A percentile compares a stretch with the other conserved stretches of the same genome.
Evolutionary conservation across 2,329 filamentous ascomycete species (phyloP).

Genomic region (Venturia asperata): DNA sequence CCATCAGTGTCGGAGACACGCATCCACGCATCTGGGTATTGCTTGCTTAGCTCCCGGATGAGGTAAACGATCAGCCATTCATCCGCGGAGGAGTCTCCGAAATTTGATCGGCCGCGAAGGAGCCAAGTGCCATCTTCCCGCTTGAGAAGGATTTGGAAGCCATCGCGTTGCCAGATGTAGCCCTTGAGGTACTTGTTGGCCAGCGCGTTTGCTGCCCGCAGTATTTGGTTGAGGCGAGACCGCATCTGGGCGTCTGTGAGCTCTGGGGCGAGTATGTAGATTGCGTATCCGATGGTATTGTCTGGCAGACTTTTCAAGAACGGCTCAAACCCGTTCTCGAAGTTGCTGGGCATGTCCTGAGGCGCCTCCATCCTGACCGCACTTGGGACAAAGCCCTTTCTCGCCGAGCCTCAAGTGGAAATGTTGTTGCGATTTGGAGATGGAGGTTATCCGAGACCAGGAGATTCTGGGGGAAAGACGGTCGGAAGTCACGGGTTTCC

Average conservation of each 20-base stretch:
- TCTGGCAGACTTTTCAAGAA: constrained; percentile 67
- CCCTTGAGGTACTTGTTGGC: constrained; percentile 60
- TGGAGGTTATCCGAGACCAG: too few relatives aligned
- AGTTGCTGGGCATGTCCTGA: constrained; percentile 56
- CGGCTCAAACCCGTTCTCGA: constrained; percentile 57
- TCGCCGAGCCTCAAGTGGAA: too few relatives aligned
- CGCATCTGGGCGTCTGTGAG: constrained; percentile 51
- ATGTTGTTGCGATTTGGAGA: too few relatives aligned
- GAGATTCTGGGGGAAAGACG: too few relatives aligned
- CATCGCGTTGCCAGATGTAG: constrained; percentile 93
- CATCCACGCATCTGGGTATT: constrained; percentile 69
- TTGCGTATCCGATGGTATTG: constrained; percentile 76
- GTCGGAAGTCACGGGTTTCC: too few relatives aligned
- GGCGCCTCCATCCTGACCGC: constrained; percentile 21
- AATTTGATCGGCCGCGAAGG: constrained; percentile 73
- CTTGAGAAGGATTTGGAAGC: constrained; percentile 60
- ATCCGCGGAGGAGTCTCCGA: constrained; percentile 90
- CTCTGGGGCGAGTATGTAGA: constrained; percentile 61
- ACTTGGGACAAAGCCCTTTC: too few relatives aligned
- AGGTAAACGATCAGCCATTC: constrained; percentile 96
- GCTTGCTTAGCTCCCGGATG: constrained; percentile 69
- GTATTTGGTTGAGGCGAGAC: constrained; percentile 60
- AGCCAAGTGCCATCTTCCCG: constrained; percentile 53
- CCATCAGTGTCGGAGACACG: constrained; percentile 82
- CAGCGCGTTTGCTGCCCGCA: constrained; percentile 61